Conservation (phyloP, 495 filamentous ascomycete species). For the Penicillium psychrofluorescens region DNA sequence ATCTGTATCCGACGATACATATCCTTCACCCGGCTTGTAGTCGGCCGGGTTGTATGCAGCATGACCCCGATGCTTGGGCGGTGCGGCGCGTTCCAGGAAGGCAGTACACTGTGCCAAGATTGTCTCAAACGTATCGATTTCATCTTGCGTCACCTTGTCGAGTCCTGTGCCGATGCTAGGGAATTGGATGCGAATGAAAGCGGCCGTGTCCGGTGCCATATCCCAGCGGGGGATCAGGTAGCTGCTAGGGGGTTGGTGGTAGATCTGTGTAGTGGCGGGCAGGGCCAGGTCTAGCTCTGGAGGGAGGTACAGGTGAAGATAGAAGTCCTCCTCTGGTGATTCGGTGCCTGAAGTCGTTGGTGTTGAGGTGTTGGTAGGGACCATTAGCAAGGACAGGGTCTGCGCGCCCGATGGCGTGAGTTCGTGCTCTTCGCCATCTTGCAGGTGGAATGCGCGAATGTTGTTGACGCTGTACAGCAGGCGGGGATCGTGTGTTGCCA, state of each 20-base stretch:
- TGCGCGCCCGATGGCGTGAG: conserved; percentile 82
- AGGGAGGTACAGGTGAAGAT: conserved; percentile 85
- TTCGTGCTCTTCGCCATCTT: conserved; percentile 74
- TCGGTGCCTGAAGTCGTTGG: conserved; percentile 36
- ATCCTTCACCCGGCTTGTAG: conserved; percentile 73
- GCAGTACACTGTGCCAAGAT: conserved; percentile 94
- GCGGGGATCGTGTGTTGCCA: conserved; percentile 54
- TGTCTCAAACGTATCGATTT: conserved; percentile 93
- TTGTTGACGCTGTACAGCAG: conserved; percentile 78
- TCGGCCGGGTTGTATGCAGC: conserved; percentile 69
- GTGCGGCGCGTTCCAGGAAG: conserved; percentile 71
- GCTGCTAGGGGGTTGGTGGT: conserved; percentile 79
- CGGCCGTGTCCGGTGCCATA: conserved; percentile 73
- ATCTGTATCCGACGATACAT: conserved; percentile 37
- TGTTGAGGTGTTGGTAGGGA: conserved; percentile 71
- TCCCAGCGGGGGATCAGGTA: conserved; percentile 95
- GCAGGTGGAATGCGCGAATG: conserved; percentile 80
- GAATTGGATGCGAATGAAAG: conserved; percentile 88
- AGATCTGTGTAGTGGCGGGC: conserved; percentile 90
- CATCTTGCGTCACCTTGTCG: conserved; percentile 70
- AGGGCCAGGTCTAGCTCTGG: conserved; percentile 89
- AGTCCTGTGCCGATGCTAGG: conserved; percentile 58
- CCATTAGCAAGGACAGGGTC: conserved; percentile 87
- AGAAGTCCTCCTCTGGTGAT: conserved; percentile 79
- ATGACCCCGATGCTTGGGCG: conserved; percentile 44